Evolutionary conservation across 352 stramenopile genomes (phyloP), one percentile per base, ranked within the genome.

Genomic region (Thalassiosira hispida): DNA sequence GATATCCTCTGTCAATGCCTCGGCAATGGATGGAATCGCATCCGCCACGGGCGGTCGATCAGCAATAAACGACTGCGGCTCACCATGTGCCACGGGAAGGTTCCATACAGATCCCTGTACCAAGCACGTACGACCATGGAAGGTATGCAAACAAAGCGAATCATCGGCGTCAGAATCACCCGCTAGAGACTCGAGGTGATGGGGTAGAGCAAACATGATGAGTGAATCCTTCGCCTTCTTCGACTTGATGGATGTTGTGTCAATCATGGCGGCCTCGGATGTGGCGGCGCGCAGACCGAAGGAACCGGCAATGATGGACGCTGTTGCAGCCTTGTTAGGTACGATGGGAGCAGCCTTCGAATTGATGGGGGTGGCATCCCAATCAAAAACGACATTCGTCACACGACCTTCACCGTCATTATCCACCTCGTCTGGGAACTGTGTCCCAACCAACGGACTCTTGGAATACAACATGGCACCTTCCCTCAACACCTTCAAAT

Each of bases 151-250:
- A 59, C 88, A 92, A 14, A 82, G 71, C 22, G 62, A 47, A 51
- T 46, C 33, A 9, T 7, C 23, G n/a, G 44, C n/a, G 42, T 70
- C 49, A 14, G 71, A 59, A 9, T 57, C 44, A 40, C 33, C 27
- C n/a, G 74, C 71, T 33, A 90, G 53, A 46, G 57, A 64, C 42
- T 88, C 51, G 11, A 78, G 51, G 63, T 94, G 89, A 66, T 94
- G 87, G 23, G 85, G 78, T 29, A 93, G 52, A 52, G 87, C 88
- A 77, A 91, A 93, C 81, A 91, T 92, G 8, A 93, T 66, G 29
- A 78, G 75, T 25, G 68, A 31, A 52, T 66, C 71, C 33, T 72
- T 53, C 20, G 22, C 31, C 8, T 46, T 44, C 38, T 65, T 57
- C 18, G 46, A 20, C n/a, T 59, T 68, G 8, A 2, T 12, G 8